Percentiles rank a stretch among this genome's conserved stretches.
phyloP scores from a whole-genome alignment of 345 rosid genomes.

The Ceriops zippeliana region DNA sequence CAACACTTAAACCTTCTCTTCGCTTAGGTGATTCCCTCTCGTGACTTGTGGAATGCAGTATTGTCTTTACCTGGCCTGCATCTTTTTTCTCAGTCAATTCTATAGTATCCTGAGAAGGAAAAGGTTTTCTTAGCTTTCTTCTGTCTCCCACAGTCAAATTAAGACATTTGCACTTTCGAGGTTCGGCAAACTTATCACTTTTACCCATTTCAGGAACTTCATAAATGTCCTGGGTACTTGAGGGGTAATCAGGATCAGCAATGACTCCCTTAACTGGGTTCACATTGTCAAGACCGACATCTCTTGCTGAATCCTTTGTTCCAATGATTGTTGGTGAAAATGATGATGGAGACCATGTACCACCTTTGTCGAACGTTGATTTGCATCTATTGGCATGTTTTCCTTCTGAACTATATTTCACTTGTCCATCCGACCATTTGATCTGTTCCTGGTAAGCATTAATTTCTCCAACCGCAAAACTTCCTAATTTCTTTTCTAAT shows the following conservation, averaged over 20 bases:
- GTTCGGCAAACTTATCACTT: slow-evolving; percentile 9
- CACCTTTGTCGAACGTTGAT: slow-evolving; percentile 30
- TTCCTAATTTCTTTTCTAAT: slow-evolving; percentile 27
- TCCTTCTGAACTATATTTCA: slow-evolving; percentile 33
- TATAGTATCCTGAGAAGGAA: slow-evolving; percentile 18
- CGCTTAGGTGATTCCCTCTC: slow-evolving; percentile 27
- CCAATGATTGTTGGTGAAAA: slow-evolving; percentile 34
- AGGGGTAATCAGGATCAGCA: slow-evolving; percentile 21
- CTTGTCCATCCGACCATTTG: slow-evolving; percentile 45
- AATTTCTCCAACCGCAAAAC: slow-evolving; percentile 32
- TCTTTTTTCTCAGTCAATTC: slow-evolving; percentile 16
- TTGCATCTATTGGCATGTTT: slow-evolving; percentile 30
- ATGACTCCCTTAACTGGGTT: slow-evolving; percentile 30
- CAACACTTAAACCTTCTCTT: slow-evolving; percentile 19
- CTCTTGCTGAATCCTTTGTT: slow-evolving; percentile 26
- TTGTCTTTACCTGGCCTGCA: slow-evolving; percentile 31
- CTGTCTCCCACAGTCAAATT: slow-evolving; percentile 25
- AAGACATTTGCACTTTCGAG: slow-evolving; percentile 13
- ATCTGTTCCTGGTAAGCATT: slow-evolving; percentile 57
- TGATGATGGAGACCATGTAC: slow-evolving; percentile 35
- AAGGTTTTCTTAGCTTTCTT: slow-evolving; percentile 38
- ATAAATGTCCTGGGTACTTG: slow-evolving; percentile 53
- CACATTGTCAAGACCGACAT: slow-evolving; percentile 2
- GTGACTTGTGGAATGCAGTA: slow-evolving; percentile 19
- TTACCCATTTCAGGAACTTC: slow-evolving; percentile 53